phyloP scores from a whole-genome alignment of 306 rosid genomes.

The Carpinus viminea region DNA sequence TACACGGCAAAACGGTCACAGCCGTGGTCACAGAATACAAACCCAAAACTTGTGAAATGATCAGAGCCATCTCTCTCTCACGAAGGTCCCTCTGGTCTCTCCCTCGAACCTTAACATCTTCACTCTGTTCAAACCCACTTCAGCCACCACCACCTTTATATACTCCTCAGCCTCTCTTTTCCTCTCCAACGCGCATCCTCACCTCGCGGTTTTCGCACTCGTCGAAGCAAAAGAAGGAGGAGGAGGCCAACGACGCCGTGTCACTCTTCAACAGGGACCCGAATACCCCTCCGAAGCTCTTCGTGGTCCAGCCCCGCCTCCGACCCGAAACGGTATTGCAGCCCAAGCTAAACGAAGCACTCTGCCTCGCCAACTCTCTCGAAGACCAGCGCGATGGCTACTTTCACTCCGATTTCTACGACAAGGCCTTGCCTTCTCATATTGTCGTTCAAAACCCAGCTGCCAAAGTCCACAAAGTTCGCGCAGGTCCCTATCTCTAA shows the following conservation, averaged over 20 bases:
- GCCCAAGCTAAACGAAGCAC: slow-evolving; percentile 91
- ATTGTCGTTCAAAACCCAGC: slow-evolving; percentile 80
- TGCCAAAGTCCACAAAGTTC: slow-evolving; percentile 61
- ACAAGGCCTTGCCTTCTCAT: slow-evolving; percentile 67
- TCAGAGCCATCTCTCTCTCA: slow-evolving; percentile 32
- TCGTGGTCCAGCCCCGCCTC: slow-evolving; percentile 90
- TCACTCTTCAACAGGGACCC: slow-evolving; percentile 46
- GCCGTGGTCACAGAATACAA: neutral
- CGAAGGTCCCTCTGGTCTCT: slow-evolving; percentile 34
- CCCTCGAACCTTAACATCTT: slow-evolving; percentile 26
- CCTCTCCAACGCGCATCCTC: slow-evolving; percentile 27
- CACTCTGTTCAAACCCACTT: slow-evolving; percentile 13
- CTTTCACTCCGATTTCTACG: slow-evolving; percentile 58
- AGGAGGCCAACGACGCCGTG: slow-evolving; percentile 16
- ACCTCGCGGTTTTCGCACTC: slow-evolving; percentile 31
- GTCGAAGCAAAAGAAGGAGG: slow-evolving; percentile 44
- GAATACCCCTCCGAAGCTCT: slow-evolving; percentile 53
- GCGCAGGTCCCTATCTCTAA: slow-evolving; percentile 51
- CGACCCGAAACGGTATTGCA: slow-evolving; percentile 62
- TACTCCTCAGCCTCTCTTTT: slow-evolving; percentile 8
- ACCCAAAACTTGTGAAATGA: slow-evolving; percentile 33
- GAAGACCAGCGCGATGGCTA: slow-evolving; percentile 82
- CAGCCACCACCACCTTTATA: slow-evolving; percentile 20
- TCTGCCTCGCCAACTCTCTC: slow-evolving; percentile 83
- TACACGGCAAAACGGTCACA: neutral